Evolutionary conservation across 2,329 filamentous ascomycete genomes (phyloP), one percentile per base, ranked within the genome.

Genomic region (Colletotrichum australisinense): DNA sequence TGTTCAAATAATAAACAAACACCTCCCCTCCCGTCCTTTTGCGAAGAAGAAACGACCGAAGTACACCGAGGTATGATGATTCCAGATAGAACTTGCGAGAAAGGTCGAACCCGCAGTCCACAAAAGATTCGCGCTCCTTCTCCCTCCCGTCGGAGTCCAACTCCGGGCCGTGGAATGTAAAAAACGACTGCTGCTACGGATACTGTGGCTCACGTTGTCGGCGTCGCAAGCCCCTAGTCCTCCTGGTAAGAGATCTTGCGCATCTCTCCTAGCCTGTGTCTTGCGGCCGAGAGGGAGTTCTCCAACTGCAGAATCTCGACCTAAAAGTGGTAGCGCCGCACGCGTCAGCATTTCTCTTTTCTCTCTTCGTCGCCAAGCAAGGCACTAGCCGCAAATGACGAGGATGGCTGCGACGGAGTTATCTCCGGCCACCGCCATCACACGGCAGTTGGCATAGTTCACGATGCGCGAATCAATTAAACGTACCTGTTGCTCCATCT

Each of bases 401-500:
- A 32, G 16, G 8, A 52, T 32, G 35, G 16, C 32, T 57, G 30
- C n/a, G 7, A 63, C 30, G 26, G 16, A 28, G 26, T 22, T 26
- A 7, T 24, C 30, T 59, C 26, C 30, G 38, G 19, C 30, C 24
- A 6, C 22, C 30, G 42, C 9, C 22, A 28, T 55, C 12, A n/a
- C n/a, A 52, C 11, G 32, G 32, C 53, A 38, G 5, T n/a, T 12
- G 19, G 46, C 57, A 88, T 89, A 79, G 24, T n/a, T 8, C 38
- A 42, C 38, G 38, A 14, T 8, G 12, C 8, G 12, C 14, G 26
- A 64, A 19, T 30, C 22, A 1, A 74, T 80, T 52, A 38, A 7
- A 62, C 83, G 80, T 88, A 98, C 95, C 94, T 99, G 97, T 82
- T 99, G 97, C 86, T 99, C 97, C 97, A 99, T 99, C 86, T 99